phyloP scores from a whole-genome alignment of 805 yeast species.

The Starmerella asiatica region DNA sequence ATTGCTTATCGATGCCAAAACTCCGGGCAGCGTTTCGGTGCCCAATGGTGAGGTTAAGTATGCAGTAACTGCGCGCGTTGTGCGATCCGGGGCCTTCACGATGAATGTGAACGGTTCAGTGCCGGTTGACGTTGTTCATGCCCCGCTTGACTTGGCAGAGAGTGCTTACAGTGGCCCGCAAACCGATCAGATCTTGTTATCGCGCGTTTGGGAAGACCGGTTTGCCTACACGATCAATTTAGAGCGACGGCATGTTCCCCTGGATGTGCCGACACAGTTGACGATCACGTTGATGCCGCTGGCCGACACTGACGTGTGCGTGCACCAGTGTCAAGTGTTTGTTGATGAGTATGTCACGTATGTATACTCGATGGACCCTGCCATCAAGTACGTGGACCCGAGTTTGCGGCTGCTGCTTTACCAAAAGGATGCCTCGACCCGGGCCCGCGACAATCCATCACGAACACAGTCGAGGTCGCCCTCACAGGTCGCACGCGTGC shows the following conservation, averaged over 20 bases:
- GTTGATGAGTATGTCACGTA: conserved; percentile 20
- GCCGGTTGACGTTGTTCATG: conserved; percentile 50
- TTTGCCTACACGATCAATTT: conserved; percentile 64
- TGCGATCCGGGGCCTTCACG: conserved; percentile 64
- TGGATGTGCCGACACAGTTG: conserved; percentile 63
- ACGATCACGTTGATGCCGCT: conserved; percentile 61
- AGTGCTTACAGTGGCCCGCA: conserved; percentile 48
- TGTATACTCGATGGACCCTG: conserved; percentile 20
- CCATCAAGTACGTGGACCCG: conserved; percentile 20
- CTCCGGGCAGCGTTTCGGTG: conserved; percentile 57
- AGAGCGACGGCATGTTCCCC: conserved; percentile 59
- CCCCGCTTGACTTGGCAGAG: conserved; percentile 44
- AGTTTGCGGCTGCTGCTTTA: conserved; percentile 17
- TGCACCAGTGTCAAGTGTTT: conserved; percentile 39
- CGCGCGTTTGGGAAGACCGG: conserved; percentile 77
- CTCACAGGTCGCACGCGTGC: not conserved
- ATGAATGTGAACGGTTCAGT: conserved; percentile 46
- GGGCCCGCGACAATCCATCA: not conserved
- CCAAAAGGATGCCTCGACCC: conserved; percentile 15
- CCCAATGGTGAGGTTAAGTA: conserved; percentile 64
- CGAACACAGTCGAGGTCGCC: not conserved
- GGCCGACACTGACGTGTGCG: conserved; percentile 45
- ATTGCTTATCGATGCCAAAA: conserved; percentile 59
- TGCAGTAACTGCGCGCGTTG: conserved; percentile 44
- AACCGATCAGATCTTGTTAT: conserved; percentile 67